Evolutionary conservation across 2,329 filamentous ascomycete species (phyloP).

Genomic region (Penicillium sp.): DNA sequence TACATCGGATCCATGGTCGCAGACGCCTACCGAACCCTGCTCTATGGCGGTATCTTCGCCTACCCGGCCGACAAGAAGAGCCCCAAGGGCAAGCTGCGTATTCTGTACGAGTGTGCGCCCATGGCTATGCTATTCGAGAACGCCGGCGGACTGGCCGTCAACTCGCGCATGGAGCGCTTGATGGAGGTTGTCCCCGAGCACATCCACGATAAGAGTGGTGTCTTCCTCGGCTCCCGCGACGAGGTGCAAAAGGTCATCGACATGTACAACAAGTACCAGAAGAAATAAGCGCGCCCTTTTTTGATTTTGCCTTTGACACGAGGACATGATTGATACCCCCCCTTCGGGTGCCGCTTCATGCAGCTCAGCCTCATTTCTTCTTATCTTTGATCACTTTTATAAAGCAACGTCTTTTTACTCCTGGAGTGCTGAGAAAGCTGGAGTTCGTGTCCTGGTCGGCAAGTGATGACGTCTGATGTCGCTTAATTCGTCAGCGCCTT

Average conservation of each 20-base stretch:
- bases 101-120: slow-evolving; percentile 95
- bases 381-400: slow-evolving; percentile 1
- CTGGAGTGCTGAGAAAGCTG: slow-evolving; percentile 9
- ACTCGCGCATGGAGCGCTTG: slow-evolving; percentile 89
- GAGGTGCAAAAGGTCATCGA: slow-evolving; percentile 95
- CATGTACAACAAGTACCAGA: slow-evolving; percentile 61
- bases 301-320: neutral
- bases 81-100: slow-evolving; percentile 95
- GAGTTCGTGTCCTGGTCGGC: slow-evolving; percentile 1
- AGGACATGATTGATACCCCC: slow-evolving; percentile 1
- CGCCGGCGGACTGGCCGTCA: slow-evolving; percentile 87
- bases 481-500: slow-evolving; percentile 8
- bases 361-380: slow-evolving; percentile 7
- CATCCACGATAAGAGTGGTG: slow-evolving; percentile 93
- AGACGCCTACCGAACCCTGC: slow-evolving; percentile 89
- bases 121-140: slow-evolving; percentile 99
- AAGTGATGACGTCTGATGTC: slow-evolving; percentile 6
- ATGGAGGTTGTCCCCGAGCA: slow-evolving; percentile 82
- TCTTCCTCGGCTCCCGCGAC: slow-evolving; percentile 92
- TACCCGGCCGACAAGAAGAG: slow-evolving; percentile 98
- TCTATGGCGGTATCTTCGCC: slow-evolving; percentile 96
- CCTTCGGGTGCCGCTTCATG: slow-evolving; percentile 5
- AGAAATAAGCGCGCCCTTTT: slow-evolving; percentile 25
- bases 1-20: slow-evolving; percentile 99
- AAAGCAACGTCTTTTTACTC: slow-evolving; percentile 4